These are phyloP conservation scores for Mycothermus thermophilus DNA, from an alignment of 495 filamentous ascomycete genomes.

Conservation along the genomic window DNA sequence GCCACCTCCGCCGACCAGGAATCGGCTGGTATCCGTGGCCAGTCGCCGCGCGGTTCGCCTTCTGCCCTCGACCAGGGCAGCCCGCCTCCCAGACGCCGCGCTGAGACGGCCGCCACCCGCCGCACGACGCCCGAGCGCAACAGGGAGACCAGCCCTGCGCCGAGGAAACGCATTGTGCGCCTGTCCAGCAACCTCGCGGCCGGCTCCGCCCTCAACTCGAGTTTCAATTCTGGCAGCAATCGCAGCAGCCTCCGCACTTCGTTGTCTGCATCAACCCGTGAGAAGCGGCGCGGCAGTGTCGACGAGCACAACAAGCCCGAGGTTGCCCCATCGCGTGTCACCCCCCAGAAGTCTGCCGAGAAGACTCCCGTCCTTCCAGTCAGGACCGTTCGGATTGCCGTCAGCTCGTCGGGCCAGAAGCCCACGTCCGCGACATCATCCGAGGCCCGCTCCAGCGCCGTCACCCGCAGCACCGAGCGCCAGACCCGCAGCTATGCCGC, in stretches of 20 bases:
- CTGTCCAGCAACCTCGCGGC: slow-evolving; percentile 33
- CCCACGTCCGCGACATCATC: slow-evolving; percentile 28
- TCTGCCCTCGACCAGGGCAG: too few species aligned
- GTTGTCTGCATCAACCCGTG: slow-evolving; percentile 24
- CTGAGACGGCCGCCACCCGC: too few species aligned
- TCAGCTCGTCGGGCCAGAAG: slow-evolving; percentile 29
- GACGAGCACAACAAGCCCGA: slow-evolving; percentile 17
- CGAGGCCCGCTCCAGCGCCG: slow-evolving; percentile 22
- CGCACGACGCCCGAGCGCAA: too few species aligned
- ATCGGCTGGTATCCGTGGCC: too few species aligned
- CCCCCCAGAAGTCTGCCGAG: slow-evolving; percentile 21
- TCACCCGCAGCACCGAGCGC: slow-evolving; percentile 20
- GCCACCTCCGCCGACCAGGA: neutral
- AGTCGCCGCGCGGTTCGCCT: too few species aligned
- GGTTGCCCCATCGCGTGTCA: slow-evolving; percentile 7
- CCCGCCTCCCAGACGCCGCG: too few species aligned
- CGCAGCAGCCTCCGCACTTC: slow-evolving; percentile 24
- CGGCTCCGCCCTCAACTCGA: slow-evolving; percentile 9
- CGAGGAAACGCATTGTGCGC: slow-evolving; percentile 43
- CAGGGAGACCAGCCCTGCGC: slow-evolving; percentile 26
- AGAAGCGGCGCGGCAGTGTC: slow-evolving; percentile 21
- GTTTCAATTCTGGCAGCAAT: slow-evolving; percentile 13
- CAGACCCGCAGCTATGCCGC: slow-evolving; percentile 28
- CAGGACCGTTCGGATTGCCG: slow-evolving; percentile 48
- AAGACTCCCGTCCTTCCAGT: slow-evolving; percentile 54